Conservation (phyloP, 2,329 filamentous ascomycete genomes). For the Penicillium paneum region DNA sequence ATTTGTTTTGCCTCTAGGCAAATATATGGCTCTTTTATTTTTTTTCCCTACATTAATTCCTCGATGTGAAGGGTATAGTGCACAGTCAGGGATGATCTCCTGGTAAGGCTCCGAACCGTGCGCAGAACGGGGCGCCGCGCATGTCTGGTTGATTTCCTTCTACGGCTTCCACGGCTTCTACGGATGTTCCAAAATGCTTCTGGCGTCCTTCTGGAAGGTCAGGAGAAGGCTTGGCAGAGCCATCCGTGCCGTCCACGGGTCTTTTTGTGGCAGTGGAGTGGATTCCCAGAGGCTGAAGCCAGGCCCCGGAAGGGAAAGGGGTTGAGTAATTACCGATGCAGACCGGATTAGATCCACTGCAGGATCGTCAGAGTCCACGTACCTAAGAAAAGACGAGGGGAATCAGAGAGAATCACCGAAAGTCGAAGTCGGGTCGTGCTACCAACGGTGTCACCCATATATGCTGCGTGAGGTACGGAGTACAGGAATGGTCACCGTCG, state of each 20-base stretch:
- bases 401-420: neutral
- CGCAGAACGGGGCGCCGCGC: slow-evolving; percentile 16
- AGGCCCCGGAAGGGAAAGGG: slow-evolving; percentile 15
- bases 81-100: slow-evolving; percentile 5
- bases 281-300: slow-evolving; percentile 19
- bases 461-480: neutral
- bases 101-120: slow-evolving; percentile 18
- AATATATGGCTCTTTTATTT: neutral
- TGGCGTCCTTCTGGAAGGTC: slow-evolving; percentile 25
- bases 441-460: neutral
- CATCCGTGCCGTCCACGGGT: slow-evolving; percentile 11
- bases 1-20: neutral
- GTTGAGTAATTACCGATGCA: slow-evolving; percentile 21
- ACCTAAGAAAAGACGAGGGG: neutral
- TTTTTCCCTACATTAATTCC: neutral
- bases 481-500: neutral
- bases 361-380: neutral
- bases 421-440: neutral
- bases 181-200: slow-evolving; percentile 22
- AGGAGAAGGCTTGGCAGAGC: slow-evolving; percentile 25
- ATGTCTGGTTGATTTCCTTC: slow-evolving; percentile 11
- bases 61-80: neutral
- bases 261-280: slow-evolving; percentile 16
- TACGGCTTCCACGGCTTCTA: slow-evolving; percentile 9
- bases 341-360: slow-evolving; percentile 7